These are phyloP conservation scores for Didymella segeticola DNA, from an alignment of 2,329 filamentous ascomycete species.

Conservation along the genomic window DNA sequence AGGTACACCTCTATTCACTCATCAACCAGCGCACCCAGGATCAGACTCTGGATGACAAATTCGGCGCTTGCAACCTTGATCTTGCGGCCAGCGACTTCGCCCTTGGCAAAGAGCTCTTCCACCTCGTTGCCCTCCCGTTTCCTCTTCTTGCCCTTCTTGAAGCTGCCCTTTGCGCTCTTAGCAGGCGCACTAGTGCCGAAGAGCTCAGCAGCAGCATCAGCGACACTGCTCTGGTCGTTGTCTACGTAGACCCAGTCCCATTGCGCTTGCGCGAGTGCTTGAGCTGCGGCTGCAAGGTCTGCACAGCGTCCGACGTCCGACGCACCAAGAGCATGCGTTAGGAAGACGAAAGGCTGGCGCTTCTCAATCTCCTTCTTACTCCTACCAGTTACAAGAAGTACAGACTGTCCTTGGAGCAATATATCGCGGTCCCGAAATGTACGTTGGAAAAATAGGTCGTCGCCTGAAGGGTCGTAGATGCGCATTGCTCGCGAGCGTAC, in stretches of 20 bases:
- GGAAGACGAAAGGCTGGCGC: conserved; percentile 77
- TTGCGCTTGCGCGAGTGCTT: conserved; percentile 61
- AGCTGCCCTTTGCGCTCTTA: conserved; percentile 34
- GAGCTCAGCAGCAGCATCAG: conserved; percentile 61
- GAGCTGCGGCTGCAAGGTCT: conserved; percentile 70
- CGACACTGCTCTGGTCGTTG: conserved; percentile 66
- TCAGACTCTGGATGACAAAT: conserved; percentile 89
- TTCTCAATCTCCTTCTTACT: conserved; percentile 67
- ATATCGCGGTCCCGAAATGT: conserved; percentile 58
- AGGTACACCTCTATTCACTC: conserved; percentile 46
- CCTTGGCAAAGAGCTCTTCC: conserved; percentile 34
- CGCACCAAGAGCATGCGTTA: conserved; percentile 80
- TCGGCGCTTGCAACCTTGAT: conserved; percentile 80
- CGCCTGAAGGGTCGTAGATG: conserved; percentile 64
- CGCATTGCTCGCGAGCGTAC: conserved; percentile 75
- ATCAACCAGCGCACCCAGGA: conserved; percentile 79
- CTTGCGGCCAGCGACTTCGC: conserved; percentile 54
- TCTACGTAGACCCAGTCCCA: conserved; percentile 86
- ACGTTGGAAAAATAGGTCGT: conserved; percentile 45
- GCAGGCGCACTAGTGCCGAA: conserved; percentile 39
- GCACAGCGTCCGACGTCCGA: conserved; percentile 68
- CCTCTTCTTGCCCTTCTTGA: conserved; percentile 51
- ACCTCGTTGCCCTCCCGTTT: conserved; percentile 48
- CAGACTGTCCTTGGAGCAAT: conserved; percentile 68
- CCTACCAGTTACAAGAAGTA: conserved; percentile 75